Base-by-base conservation (phyloP, 2,329 filamentous ascomycete species). In the Lachnellula hyalina region DNA sequence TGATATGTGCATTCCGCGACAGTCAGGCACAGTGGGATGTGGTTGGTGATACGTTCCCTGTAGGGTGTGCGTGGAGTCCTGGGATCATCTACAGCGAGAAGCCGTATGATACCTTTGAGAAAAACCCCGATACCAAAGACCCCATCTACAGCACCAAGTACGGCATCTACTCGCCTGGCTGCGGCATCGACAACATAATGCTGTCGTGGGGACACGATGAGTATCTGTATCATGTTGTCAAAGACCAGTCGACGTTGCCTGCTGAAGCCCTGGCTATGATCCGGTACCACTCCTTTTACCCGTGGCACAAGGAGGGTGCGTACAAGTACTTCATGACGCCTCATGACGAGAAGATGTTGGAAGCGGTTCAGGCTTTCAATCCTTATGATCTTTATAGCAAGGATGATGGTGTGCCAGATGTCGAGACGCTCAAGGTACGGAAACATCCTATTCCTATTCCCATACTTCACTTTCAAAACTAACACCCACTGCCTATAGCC, bases 381-480 rank as follows among this genome's bases (percentile, higher is more conserved):
- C 90, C 90, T 0, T 96, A 96, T 66, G 91, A 96, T 69, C 70
- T 96, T 51, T 96, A 96, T 76, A 93, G 87, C 76, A 96, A 96
- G 84, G 91, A 85, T 64, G 90, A 96, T 66, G 88, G 83, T 21
- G 78, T 90, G 19, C 90, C 90, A 1, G 85, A 82, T 55, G 81
- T 86, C 0, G 86, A 90, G 67, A 83, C 89, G 65, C 75, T 96
- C 55, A 95, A 93, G 79, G 79, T 81, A 64, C 2, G 77, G 70
- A 46, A 32, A 32, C 9, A 74, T 75, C 28, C 11, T 14, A 4
- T 21, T 12, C 2, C 15, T 21, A 9, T 21, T 21, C 25, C 41
- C 9, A 2, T 14, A 25, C 6, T 11, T 21, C 17, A 19, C 25
- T 5, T 25, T 44, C 6, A 60, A 63, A 52, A 62, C 57, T 36